These are phyloP conservation scores for Selenicereus undatus DNA, from an alignment of 148 eudicot species.

Conservation along the genomic window DNA sequence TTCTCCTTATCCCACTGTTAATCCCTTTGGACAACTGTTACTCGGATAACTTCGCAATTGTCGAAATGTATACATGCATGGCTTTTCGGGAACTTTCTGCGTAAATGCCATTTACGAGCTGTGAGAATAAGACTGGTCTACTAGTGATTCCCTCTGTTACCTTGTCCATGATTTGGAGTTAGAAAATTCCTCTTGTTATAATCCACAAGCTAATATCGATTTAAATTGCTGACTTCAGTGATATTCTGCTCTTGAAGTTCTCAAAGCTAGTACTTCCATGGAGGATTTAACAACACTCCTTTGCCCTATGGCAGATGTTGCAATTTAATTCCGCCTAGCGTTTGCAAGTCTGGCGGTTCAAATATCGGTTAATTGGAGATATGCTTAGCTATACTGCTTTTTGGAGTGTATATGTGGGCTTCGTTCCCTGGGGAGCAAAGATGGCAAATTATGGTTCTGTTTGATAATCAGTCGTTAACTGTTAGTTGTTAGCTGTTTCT, in stretches of 20 bases:
- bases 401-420: no score
- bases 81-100: background rate
- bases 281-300: background rate
- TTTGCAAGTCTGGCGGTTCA: background rate
- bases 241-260: no score
- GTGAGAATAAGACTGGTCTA: no score
- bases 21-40: background rate
- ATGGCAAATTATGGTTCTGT: no score
- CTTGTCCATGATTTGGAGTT: background rate
- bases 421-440: no score
- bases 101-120: background rate
- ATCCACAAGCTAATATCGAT: background rate
- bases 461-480: no score
- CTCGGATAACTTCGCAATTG: background rate
- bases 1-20: background rate
- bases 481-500: no score
- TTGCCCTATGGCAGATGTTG: background rate
- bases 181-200: background rate
- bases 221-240: background rate
- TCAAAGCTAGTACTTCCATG: background rate
- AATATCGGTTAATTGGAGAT: background rate
- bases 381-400: no score
- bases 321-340: background rate
- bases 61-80: background rate
- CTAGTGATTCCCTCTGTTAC: background rate